Evolutionary conservation across 495 filamentous ascomycete species (phyloP).

Genomic region (Parathielavia hyrcaniae): DNA sequence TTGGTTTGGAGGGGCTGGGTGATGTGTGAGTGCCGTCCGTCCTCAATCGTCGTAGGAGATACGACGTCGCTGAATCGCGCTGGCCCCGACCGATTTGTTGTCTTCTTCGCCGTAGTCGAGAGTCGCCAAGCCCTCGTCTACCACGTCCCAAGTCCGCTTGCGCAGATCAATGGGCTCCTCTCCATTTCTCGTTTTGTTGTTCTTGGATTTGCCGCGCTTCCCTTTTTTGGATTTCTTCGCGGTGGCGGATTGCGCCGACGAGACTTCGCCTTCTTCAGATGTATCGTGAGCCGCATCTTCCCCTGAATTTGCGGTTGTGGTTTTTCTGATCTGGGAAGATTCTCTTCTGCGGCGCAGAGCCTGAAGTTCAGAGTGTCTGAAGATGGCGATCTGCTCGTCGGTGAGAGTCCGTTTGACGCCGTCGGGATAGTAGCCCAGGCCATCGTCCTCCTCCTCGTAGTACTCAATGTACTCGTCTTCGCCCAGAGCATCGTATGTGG

Average conservation of each 20-base stretch:
- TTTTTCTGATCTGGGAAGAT: slow-evolving; percentile 21
- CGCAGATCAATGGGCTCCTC: slow-evolving; percentile 48
- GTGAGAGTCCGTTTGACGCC: slow-evolving; percentile 88
- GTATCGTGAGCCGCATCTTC: slow-evolving; percentile 18
- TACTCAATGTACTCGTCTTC: slow-evolving; percentile 35
- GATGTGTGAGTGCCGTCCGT: neutral
- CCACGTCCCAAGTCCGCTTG: slow-evolving; percentile 54
- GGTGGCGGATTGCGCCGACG: slow-evolving; percentile 29
- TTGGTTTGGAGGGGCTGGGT: neutral
- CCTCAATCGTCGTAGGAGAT: slow-evolving; percentile 48
- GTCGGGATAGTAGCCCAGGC: slow-evolving; percentile 80
- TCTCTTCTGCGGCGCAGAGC: slow-evolving; percentile 50
- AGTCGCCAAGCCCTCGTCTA: slow-evolving; percentile 46
- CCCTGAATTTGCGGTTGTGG: slow-evolving; percentile 12
- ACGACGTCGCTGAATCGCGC: slow-evolving; percentile 36
- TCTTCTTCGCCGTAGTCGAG: slow-evolving; percentile 48
- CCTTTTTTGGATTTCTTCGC: slow-evolving; percentile 31
- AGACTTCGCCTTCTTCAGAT: slow-evolving; percentile 31
- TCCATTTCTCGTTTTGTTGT: slow-evolving; percentile 26
- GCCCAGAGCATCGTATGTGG: slow-evolving; percentile 20
- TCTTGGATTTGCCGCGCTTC: slow-evolving; percentile 34
- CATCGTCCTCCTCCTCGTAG: slow-evolving; percentile 52
- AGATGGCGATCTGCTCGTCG: slow-evolving; percentile 84
- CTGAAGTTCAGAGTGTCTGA: slow-evolving; percentile 84
- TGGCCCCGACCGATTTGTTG: slow-evolving; percentile 16